Evolutionary conservation across 176 grass and related monocot species (phyloP), one percentile per base, ranked within the genome.

Genomic region (Leersia perrieri): DNA sequence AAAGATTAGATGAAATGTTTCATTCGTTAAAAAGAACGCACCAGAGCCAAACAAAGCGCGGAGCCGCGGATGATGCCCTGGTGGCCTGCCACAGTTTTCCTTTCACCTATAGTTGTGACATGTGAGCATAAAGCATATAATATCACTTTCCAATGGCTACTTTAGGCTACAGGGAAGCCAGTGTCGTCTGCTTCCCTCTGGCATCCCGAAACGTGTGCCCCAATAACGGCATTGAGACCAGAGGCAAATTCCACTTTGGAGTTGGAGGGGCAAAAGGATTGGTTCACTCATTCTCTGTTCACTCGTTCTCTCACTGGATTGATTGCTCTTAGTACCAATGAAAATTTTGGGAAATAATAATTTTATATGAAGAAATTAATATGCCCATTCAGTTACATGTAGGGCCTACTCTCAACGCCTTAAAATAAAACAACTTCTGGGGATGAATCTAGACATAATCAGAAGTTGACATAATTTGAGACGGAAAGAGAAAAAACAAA

Each of bases 151-250:
- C 60, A 18, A 18, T 44, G 57, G 55, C 76, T 77, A 33, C 82
- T 89, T 85, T 85, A 81, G 41, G 87, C 77, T 89, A 82, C 87
- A 89, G 82, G 34, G 15, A 49, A 81, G 66, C 2, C 88, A 86
- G 78, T 74, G 73, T 74, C 83, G 73, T 74, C 83, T 71, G 83
- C 67, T 86, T 82, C 83, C 65, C 66, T 86, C 78, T 86, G 83
- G 73, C 83, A 76, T 82, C 79, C 83, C 73, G 83, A 90, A 82
- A 90, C 88, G 79, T 86, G 83, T 82, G 88, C 88, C 72, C 78
- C 83, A 78, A 78, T 90, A 90, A 90, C 88, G 88, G 88, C 88
- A 78, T 73, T 76, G 78, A 73, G 73, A 68, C 60, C 67, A 86
- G 60, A 66, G 45, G 66, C 57, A 86, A 82, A 82, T 89, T 89